A percentile compares a stretch with the other conserved stretches of the same genome.
These are phyloP conservation scores for Aquilaria malaccensis DNA, from an alignment of 345 rosid species.

Conservation along the genomic window DNA sequence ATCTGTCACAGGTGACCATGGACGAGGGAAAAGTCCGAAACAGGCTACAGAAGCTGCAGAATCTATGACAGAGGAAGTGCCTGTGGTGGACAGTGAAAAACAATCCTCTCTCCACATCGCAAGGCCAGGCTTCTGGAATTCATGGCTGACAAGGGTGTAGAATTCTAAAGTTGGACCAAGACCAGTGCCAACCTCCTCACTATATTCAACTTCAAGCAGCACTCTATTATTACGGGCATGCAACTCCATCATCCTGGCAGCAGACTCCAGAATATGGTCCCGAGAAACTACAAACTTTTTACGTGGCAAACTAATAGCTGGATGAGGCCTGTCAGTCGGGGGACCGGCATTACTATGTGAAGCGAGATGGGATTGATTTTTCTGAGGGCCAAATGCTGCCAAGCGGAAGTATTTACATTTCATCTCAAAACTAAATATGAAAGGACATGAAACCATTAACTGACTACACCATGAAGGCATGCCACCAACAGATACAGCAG, in stretches of 20 bases:
- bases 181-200: constrained; percentile 96
- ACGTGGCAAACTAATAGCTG: constrained; percentile 38
- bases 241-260: constrained; percentile 71
- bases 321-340: constrained; percentile 43
- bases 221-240: constrained; percentile 47
- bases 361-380: constrained; percentile 26
- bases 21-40: constrained; percentile 78
- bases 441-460: constrained; percentile 82
- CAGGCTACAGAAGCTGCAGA: constrained; percentile 27
- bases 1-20: constrained; percentile 46
- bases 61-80: constrained; percentile 19
- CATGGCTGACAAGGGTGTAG: constrained; percentile 79
- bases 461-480: constrained; percentile 85
- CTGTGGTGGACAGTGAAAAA: constrained; percentile 18
- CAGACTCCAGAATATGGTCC: constrained; percentile 70
- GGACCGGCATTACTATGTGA: constrained; percentile 38
- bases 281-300: constrained; percentile 74
- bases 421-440: constrained; percentile 81
- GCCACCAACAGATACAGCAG: constrained; percentile 61
- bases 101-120: constrained; percentile 88
- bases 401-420: constrained; percentile 70
- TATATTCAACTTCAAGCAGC: constrained; percentile 74
- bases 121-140: constrained; percentile 69
- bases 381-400: constrained; percentile 65
- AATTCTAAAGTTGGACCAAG: constrained; percentile 98